Evolutionary conservation across 768 basidiomycete genomes (phyloP).

Genomic region (Lenzites betulinus): DNA sequence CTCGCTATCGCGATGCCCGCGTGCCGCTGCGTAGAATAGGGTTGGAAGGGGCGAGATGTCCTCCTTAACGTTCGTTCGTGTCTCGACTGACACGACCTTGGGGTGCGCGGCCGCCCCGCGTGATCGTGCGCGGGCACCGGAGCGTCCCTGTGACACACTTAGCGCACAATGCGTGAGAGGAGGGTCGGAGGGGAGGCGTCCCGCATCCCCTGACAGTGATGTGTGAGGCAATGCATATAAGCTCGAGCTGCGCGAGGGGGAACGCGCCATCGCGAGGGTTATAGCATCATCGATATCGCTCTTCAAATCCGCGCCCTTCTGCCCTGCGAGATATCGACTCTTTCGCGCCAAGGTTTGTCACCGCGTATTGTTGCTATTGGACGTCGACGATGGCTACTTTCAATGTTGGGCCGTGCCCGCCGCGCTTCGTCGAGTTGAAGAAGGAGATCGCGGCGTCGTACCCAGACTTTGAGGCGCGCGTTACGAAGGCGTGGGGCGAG

Average conservation of each 20-base stretch:
- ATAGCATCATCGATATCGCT: no score
- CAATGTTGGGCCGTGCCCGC: constrained; percentile 37
- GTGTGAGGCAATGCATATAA: constrained; percentile 1
- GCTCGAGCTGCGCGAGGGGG: not conserved
- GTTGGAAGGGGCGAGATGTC: not conserved
- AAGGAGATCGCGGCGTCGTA: constrained; percentile 52
- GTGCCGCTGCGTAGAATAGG: not conserved
- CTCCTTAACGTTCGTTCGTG: not conserved
- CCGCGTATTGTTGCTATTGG: not conserved
- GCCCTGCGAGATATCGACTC: no score
- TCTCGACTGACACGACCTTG: not conserved
- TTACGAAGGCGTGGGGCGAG: constrained; percentile 59
- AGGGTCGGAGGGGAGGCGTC: no score
- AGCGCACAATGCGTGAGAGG: constrained; percentile 10
- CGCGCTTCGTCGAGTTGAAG: constrained; percentile 61
- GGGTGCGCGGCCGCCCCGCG: constrained; percentile 4
- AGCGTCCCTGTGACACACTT: constrained; percentile 8
- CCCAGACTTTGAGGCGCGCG: constrained; percentile 51
- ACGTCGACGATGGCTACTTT: constrained; percentile 1
- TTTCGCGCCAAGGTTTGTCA: no score
- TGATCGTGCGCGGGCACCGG: constrained; percentile 12
- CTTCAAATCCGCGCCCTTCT: no score
- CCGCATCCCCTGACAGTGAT: not conserved
- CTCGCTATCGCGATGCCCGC: not conserved
- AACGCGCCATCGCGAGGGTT: not conserved